Conservation (phyloP, 768 basidiomycete genomes). For the Termitomyces heimii region DNA sequence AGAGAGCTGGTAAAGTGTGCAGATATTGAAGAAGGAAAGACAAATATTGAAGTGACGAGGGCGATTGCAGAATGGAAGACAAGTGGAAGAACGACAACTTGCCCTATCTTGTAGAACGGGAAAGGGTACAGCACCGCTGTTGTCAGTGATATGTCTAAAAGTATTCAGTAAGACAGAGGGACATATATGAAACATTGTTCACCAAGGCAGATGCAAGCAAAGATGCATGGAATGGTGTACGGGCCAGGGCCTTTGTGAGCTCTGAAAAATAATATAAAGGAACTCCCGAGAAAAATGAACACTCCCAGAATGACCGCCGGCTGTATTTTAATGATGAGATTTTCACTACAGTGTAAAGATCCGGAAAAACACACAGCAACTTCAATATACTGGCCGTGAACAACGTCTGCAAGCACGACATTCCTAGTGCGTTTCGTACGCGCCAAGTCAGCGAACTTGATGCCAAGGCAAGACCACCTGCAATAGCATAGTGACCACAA, state of each 20-base stretch:
- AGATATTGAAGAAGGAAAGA: conserved; percentile 64
- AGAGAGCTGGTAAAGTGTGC: conserved; percentile 49
- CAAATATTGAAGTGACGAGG: conserved; percentile 40
- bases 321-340: conserved; percentile 16
- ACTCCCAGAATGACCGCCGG: conserved; percentile 54
- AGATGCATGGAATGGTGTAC: conserved; percentile 46
- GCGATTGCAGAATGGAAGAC: conserved; percentile 53
- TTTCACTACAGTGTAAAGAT: not conserved
- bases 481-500: not conserved
- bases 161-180: not conserved
- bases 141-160: conserved; percentile 50
- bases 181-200: conserved; percentile 7
- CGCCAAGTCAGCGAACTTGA: conserved; percentile 54
- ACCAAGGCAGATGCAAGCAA: conserved; percentile 60
- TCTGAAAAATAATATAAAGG: conserved; percentile 52
- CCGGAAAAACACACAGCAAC: conserved; percentile 24
- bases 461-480: conserved; percentile 65
- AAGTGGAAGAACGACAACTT: conserved; percentile 49
- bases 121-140: conserved; percentile 59
- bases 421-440: conserved; percentile 35
- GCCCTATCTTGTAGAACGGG: conserved; percentile 55
- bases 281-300: conserved; percentile 59
- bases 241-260: conserved; percentile 60
- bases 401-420: conserved; percentile 31
- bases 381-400: conserved; percentile 56